These are phyloP conservation scores for Trichoderma simmonsii DNA, from an alignment of 2,329 filamentous ascomycete species.

Conservation along the genomic window DNA sequence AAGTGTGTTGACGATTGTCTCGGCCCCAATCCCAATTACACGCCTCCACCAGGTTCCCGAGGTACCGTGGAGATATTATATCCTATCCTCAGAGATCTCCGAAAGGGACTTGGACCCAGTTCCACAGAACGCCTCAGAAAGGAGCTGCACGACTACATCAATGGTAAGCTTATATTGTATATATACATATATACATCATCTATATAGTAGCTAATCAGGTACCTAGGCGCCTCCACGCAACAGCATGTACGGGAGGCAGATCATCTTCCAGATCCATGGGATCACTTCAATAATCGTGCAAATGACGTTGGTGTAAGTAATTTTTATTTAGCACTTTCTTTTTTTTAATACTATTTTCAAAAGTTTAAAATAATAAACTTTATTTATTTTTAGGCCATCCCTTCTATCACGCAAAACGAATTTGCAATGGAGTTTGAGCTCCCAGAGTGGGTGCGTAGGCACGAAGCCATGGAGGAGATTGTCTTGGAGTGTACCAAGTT, in stretches of 20 bases:
- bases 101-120: conserved; percentile 1
- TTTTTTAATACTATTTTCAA: too few relatives aligned
- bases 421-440: conserved; percentile 11
- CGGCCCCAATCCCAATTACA: neutral
- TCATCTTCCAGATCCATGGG: conserved; percentile 6
- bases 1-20: conserved; percentile 13
- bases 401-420: neutral
- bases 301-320: neutral
- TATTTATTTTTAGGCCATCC: too few relatives aligned
- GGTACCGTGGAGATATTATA: conserved; percentile 7
- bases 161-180: neutral
- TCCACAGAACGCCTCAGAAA: neutral
- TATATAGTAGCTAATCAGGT: too few relatives aligned
- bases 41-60: neutral
- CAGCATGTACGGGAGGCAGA: neutral
- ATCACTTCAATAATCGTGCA: neutral
- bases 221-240: neutral
- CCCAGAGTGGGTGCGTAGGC: conserved; percentile 1
- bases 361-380: too few relatives aligned
- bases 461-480: conserved; percentile 14
- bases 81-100: conserved; percentile 6
- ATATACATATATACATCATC: too few relatives aligned
- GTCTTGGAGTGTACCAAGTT: conserved; percentile 10
- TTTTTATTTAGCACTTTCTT: too few relatives aligned
- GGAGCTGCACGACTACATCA: conserved; percentile 1